Conservation (phyloP, 352 stramenopile genomes). For the Phytophthora fragariae region DNA sequence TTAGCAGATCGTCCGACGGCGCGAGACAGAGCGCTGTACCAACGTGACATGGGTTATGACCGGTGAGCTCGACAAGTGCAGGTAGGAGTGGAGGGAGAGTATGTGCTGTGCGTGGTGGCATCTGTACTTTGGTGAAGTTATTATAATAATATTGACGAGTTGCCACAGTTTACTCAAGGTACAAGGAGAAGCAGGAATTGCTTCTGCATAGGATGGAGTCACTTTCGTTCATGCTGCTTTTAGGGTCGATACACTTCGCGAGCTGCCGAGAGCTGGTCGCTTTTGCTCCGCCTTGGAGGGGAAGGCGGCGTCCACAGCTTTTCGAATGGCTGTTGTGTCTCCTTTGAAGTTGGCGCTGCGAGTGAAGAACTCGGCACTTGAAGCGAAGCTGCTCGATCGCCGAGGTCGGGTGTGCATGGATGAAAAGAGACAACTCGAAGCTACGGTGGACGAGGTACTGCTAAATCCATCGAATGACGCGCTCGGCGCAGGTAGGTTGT, state of each 20-base stretch:
- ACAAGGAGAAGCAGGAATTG: constrained; percentile 16
- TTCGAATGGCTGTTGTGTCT: constrained; percentile 15
- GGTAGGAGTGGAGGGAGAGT: constrained; percentile 15
- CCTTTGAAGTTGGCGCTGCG: constrained; percentile 24
- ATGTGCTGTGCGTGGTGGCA: constrained; percentile 22
- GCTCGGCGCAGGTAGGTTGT: constrained; percentile 18
- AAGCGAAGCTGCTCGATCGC: constrained; percentile 54
- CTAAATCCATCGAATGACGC: constrained; percentile 47
- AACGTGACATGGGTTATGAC: constrained; percentile 84
- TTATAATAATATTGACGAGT: constrained; percentile 55
- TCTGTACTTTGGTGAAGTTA: constrained; percentile 33
- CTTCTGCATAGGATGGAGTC: neutral
- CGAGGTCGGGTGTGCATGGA: constrained; percentile 27
- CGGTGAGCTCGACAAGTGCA: constrained; percentile 38
- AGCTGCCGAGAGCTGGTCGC: constrained; percentile 8
- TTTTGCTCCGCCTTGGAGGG: constrained; percentile 21
- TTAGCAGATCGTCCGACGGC: constrained; percentile 80
- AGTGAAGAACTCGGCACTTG: constrained; percentile 44
- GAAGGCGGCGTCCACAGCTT: constrained; percentile 21
- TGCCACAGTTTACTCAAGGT: constrained; percentile 35
- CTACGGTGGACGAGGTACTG: constrained; percentile 33
- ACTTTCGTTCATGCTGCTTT: constrained; percentile 37
- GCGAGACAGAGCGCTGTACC: constrained; percentile 82
- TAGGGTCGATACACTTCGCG: constrained; percentile 21
- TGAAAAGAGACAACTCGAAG: constrained; percentile 24